Evolutionary conservation across 2,329 filamentous ascomycete genomes (phyloP).

Genomic region (Fusarium robinianum): DNA sequence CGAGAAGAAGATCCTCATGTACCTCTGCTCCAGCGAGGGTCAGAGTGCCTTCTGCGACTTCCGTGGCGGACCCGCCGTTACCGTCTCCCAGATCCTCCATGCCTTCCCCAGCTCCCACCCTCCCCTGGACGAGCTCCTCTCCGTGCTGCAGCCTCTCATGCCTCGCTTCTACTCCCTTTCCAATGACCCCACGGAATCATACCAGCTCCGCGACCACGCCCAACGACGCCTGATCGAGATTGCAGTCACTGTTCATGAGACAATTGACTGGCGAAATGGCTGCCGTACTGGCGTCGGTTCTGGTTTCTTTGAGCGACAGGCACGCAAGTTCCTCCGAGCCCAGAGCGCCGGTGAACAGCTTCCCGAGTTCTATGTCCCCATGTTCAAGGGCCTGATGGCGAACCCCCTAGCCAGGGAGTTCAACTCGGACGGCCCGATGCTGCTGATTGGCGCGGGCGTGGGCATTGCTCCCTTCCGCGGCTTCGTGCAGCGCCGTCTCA

Average conservation of each 20-base stretch:
- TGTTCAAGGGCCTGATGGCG: conserved; percentile 98
- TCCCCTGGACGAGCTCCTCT: conserved; percentile 79
- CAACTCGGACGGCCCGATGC: conserved; percentile 92
- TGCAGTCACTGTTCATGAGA: conserved; percentile 94
- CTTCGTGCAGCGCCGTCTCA: conserved; percentile 91
- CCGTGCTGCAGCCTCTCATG: conserved; percentile 85
- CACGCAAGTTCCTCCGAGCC: conserved; percentile 70
- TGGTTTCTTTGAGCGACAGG: conserved; percentile 89
- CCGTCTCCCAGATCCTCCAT: conserved; percentile 80
- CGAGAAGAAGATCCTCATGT: conserved; percentile 87
- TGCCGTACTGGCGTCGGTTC: conserved; percentile 84
- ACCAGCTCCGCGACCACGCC: conserved; percentile 68
- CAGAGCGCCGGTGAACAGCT: conserved; percentile 62
- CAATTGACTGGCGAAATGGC: conserved; percentile 74
- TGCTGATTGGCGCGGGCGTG: conserved; percentile 94
- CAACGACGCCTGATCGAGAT: conserved; percentile 86
- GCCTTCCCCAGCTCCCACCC: conserved; percentile 93
- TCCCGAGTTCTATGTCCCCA: conserved; percentile 77
- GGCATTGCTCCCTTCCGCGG: conserved; percentile 97
- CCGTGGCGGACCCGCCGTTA: conserved; percentile 84
- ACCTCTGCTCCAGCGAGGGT: conserved; percentile 85
- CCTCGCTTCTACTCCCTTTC: conserved; percentile 98
- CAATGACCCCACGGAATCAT: conserved; percentile 86
- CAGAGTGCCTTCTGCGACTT: conserved; percentile 94
- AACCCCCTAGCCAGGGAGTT: conserved; percentile 94